A percentile compares a stretch with the other conserved stretches of the same genome.
phyloP scores from a whole-genome alignment of 768 basidiomycete genomes.

The Boletus bicolor region DNA sequence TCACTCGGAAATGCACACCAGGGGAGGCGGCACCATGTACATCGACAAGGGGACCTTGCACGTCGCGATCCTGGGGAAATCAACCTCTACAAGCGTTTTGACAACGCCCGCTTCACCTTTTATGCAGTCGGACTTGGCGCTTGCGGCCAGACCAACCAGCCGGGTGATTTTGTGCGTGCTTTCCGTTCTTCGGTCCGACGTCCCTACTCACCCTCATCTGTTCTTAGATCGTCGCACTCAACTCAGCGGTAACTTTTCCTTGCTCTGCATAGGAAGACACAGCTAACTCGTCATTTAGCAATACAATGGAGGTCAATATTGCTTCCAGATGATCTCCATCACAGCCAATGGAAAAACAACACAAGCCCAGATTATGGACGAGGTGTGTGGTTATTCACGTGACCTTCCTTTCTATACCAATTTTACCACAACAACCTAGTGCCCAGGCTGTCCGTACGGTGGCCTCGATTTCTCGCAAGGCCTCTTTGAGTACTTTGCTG shows the following conservation, averaged over 20 bases:
- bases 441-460: conserved; percentile 60
- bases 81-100: conserved; percentile 20
- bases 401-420: neutral
- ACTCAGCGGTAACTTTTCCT: conserved; percentile 23
- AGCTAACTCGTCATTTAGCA: conserved; percentile 39
- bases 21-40: conserved; percentile 21
- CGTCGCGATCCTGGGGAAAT: conserved; percentile 27
- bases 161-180: conserved; percentile 35
- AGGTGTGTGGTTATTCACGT: conserved; percentile 35
- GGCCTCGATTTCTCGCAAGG: conserved; percentile 69
- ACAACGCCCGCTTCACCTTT: conserved; percentile 33
- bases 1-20: conserved; percentile 23
- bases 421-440: conserved; percentile 36
- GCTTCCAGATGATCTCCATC: conserved; percentile 62
- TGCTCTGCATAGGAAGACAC: neutral
- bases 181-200: neutral
- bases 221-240: conserved; percentile 51
- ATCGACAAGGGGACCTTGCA: conserved; percentile 21
- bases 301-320: conserved; percentile 51
- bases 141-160: conserved; percentile 33
- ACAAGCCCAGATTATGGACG: conserved; percentile 58
- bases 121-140: conserved; percentile 44
- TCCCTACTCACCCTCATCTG: conserved; percentile 2
- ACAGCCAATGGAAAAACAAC: conserved; percentile 54
- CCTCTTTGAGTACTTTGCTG: conserved; percentile 61